Conservation (phyloP, 2,329 filamentous ascomycete species). For the Fusarium hostae region DNA sequence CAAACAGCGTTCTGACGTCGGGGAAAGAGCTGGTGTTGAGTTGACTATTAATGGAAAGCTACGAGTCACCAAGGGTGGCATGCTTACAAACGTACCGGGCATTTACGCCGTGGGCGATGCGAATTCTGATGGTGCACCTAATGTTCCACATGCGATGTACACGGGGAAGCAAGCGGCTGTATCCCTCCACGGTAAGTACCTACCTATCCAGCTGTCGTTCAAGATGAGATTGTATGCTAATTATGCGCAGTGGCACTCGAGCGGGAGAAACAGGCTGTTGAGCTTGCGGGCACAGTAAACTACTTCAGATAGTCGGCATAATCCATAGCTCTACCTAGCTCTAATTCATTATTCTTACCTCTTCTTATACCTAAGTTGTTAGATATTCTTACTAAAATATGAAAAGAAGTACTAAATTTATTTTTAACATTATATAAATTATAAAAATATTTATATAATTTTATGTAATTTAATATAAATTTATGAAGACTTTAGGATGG, state of each 20-base stretch:
- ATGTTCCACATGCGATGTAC: conserved; percentile 70
- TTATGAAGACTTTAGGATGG: neutral
- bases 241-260: conserved; percentile 53
- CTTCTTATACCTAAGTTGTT: no score
- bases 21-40: conserved; percentile 58
- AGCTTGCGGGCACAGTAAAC: conserved; percentile 43
- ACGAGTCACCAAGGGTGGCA: conserved; percentile 54
- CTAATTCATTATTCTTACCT: no score
- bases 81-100: conserved; percentile 63
- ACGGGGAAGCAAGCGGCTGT: conserved; percentile 69
- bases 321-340: no score
- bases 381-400: no score
- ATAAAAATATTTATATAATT: neutral
- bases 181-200: conserved; percentile 66
- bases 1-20: conserved; percentile 60
- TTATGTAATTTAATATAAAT: fast-evolving
- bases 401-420: neutral
- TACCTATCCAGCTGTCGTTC: no score
- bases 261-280: conserved; percentile 50
- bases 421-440: neutral
- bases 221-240: no score
- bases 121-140: conserved; percentile 69
- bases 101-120: conserved; percentile 70
- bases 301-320: no score
- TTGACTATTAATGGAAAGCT: conserved; percentile 58